Conservation (phyloP, 176 grass and related monocot species). For the Miscanthus lutarioriparius region DNA sequence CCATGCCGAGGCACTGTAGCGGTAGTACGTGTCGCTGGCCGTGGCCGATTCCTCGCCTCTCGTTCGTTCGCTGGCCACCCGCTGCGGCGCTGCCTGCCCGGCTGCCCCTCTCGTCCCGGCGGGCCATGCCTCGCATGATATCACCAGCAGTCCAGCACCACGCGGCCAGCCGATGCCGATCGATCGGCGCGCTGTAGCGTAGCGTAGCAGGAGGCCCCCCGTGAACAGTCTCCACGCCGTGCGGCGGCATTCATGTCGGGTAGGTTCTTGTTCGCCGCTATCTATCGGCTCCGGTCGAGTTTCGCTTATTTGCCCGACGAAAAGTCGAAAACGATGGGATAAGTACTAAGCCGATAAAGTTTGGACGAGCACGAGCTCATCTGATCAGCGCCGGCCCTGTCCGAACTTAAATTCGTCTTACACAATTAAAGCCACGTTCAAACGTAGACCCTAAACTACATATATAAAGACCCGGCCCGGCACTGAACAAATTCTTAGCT, state of each 20-base stretch:
- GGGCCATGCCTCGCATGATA: constrained; percentile 19
- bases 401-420: not conserved
- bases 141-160: not conserved
- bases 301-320: not conserved
- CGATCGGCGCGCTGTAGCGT: not conserved
- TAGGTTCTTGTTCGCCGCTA: not conserved
- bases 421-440: not conserved
- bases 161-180: too few species aligned
- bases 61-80: not conserved
- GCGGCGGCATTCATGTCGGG: not conserved
- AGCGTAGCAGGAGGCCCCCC: not conserved
- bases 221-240: not conserved
- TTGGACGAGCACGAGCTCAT: not conserved
- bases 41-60: constrained; percentile 37
- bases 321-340: not conserved
- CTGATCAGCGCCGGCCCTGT: not conserved
- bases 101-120: not conserved
- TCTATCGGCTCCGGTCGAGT: not conserved
- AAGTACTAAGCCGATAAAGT: not conserved
- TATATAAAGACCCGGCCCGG: not conserved
- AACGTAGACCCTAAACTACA: not conserved
- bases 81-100: not conserved
- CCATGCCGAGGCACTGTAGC: not conserved
- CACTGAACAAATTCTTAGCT: not conserved
- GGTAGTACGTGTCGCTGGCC: not conserved